phyloP scores from a whole-genome alignment of 148 eudicot genomes.

The Fagopyrum esculentum region DNA sequence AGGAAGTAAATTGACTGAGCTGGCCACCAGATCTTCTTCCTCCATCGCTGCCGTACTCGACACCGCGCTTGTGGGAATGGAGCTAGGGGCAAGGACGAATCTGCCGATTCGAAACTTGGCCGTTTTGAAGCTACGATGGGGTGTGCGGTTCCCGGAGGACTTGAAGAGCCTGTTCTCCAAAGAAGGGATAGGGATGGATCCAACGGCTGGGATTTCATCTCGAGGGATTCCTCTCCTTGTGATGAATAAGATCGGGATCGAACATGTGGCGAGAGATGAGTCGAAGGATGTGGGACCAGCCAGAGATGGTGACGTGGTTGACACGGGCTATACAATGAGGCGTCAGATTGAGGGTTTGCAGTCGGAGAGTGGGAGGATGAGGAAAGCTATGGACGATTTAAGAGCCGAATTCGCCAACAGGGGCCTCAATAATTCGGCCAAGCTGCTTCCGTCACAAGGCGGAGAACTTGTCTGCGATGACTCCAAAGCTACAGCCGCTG shows the following conservation, averaged over 20 bases:
- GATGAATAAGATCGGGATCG: constrained; percentile 72
- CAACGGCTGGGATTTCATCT: constrained; percentile 29
- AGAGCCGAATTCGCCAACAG: constrained; percentile 42
- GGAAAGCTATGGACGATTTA: constrained; percentile 53
- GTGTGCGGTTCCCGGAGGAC: constrained; percentile 53
- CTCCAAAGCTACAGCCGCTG: not conserved
- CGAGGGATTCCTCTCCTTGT: constrained; percentile 43
- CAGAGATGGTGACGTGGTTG: constrained; percentile 33
- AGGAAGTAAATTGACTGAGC: constrained; percentile 20
- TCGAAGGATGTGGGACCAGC: constrained; percentile 18
- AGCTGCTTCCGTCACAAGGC: not conserved
- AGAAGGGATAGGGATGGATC: constrained; percentile 15
- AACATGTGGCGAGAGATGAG: constrained; percentile 47
- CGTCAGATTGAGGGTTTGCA: constrained; percentile 51
- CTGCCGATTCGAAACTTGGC: constrained; percentile 49
- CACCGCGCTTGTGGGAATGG: constrained; percentile 35
- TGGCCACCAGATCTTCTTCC: constrained; percentile 18
- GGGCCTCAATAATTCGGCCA: constrained; percentile 6
- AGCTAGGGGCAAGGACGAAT: constrained; percentile 54
- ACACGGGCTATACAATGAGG: constrained; percentile 49
- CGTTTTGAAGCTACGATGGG: constrained; percentile 71
- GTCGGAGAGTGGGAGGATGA: constrained; percentile 54
- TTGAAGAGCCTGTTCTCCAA: constrained; percentile 16
- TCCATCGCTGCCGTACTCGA: constrained; percentile 23
- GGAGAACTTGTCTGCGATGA: constrained; percentile 5